Conservation (phyloP, 1,139 yeast genomes). For the Trichomonascaceae sp. region DNA sequence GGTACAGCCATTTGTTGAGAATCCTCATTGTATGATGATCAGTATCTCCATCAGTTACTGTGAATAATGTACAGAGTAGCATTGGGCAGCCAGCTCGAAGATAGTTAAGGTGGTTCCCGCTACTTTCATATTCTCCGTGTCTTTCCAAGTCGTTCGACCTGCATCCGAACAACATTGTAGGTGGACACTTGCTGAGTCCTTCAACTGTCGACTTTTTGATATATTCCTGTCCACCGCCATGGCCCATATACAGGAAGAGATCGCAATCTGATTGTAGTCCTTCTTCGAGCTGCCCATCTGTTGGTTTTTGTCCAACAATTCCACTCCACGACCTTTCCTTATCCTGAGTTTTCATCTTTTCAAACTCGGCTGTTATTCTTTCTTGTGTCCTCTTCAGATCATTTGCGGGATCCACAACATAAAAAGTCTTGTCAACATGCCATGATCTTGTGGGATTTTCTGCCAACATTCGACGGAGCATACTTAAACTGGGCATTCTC, state of each 20-base stretch:
- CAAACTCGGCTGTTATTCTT: slow-evolving; percentile 47
- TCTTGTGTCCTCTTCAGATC: slow-evolving; percentile 67
- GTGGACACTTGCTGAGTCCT: slow-evolving; percentile 47
- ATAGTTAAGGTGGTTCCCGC: slow-evolving; percentile 74
- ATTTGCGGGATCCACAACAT: slow-evolving; percentile 74
- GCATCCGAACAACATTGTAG: slow-evolving; percentile 81
- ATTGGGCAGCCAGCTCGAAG: slow-evolving; percentile 75
- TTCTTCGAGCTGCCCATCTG: slow-evolving; percentile 43
- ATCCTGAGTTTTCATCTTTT: slow-evolving; percentile 20
- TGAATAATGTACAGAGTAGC: slow-evolving; percentile 88
- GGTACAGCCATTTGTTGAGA: slow-evolving; percentile 58
- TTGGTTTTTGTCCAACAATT: slow-evolving; percentile 48
- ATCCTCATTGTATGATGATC: slow-evolving; percentile 64
- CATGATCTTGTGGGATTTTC: slow-evolving; percentile 15
- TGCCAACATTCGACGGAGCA: slow-evolving; percentile 38
- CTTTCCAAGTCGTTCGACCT: slow-evolving; percentile 69
- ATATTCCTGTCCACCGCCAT: slow-evolving; percentile 91
- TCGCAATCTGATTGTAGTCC: slow-evolving; percentile 38
- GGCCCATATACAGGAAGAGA: slow-evolving; percentile 80
- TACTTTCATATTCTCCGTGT: slow-evolving; percentile 61
- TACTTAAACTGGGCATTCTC: slow-evolving; percentile 63
- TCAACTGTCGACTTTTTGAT: slow-evolving; percentile 48
- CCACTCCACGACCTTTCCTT: slow-evolving; percentile 47
- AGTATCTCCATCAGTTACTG: slow-evolving; percentile 92
- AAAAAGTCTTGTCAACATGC: slow-evolving; percentile 37